Percentiles rank a stretch among this genome's conserved stretches.
These are phyloP conservation scores for Phenoliferia sp. DNA, from an alignment of 1,284 basidiomycete genomes.

Conservation along the genomic window DNA sequence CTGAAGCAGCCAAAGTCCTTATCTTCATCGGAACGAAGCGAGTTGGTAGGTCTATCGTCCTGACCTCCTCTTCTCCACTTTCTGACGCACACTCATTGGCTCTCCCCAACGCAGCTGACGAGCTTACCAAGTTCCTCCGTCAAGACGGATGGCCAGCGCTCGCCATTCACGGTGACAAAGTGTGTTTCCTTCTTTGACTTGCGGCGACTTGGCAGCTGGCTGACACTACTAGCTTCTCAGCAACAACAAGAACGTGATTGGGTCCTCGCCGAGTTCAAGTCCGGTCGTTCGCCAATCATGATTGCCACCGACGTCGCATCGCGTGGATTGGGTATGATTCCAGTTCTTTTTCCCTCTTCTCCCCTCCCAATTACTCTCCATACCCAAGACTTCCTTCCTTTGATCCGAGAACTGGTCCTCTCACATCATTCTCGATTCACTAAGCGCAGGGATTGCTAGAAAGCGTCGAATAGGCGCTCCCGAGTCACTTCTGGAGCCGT, in stretches of 20 bases:
- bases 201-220: too few species aligned
- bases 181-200: too few species aligned
- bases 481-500: too few species aligned
- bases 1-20: slow-evolving; percentile 96
- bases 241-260: slow-evolving; percentile 90
- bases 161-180: slow-evolving; percentile 99
- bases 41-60: too few species aligned
- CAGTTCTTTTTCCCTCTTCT: slow-evolving; percentile 34
- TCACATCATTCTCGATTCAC: too few species aligned
- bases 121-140: slow-evolving; percentile 64
- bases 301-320: slow-evolving; percentile 72
- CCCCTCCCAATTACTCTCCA: slow-evolving; percentile 33
- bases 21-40: slow-evolving; percentile 98
- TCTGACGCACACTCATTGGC: too few species aligned
- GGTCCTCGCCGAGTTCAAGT: slow-evolving; percentile 97
- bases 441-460: too few species aligned
- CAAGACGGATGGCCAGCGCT: slow-evolving; percentile 98
- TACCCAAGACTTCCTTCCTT: not conserved
- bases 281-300: slow-evolving; percentile 92
- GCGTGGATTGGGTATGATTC: slow-evolving; percentile 95
- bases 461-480: too few species aligned
- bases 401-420: not conserved
- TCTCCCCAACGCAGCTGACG: too few species aligned
- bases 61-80: too few species aligned
- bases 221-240: too few species aligned